Percentiles rank a stretch among this genome's conserved stretches.
These are phyloP conservation scores for Tricharina praecox DNA, from an alignment of 495 filamentous ascomycete species.

Conservation along the genomic window DNA sequence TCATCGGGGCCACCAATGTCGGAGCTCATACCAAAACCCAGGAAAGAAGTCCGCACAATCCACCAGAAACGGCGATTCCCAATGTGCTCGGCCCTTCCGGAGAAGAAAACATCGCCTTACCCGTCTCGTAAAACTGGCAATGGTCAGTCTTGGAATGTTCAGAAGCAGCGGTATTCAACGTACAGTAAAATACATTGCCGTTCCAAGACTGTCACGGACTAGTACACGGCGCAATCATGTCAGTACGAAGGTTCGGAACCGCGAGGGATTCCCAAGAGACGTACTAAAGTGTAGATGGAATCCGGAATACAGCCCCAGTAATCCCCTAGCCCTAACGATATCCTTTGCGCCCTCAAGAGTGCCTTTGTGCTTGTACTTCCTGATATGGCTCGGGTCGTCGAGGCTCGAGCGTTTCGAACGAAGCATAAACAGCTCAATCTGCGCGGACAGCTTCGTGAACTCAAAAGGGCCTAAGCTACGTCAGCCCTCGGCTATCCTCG, in stretches of 20 bases:
- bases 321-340: slow-evolving; percentile 61
- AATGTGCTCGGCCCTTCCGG: slow-evolving; percentile 53
- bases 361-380: slow-evolving; percentile 62
- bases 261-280: slow-evolving; percentile 15
- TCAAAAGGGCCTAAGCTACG: slow-evolving; percentile 64
- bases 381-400: slow-evolving; percentile 34
- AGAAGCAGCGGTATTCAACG: neutral
- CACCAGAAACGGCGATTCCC: slow-evolving; percentile 57
- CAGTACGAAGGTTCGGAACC: neutral
- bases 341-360: slow-evolving; percentile 63
- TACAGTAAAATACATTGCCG: slow-evolving; percentile 76
- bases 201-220: slow-evolving; percentile 77
- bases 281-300: slow-evolving; percentile 66
- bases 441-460: slow-evolving; percentile 80
- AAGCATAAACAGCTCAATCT: slow-evolving; percentile 71
- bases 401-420: slow-evolving; percentile 45
- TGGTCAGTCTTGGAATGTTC: slow-evolving; percentile 2
- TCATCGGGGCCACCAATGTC: slow-evolving; percentile 2
- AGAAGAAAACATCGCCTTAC: slow-evolving; percentile 68
- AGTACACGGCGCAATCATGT: slow-evolving; percentile 12
- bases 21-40: slow-evolving; percentile 57
- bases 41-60: slow-evolving; percentile 60
- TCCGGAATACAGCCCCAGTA: slow-evolving; percentile 69
- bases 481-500: neutral
- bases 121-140: slow-evolving; percentile 50